A percentile compares a stretch with the other conserved stretches of the same genome.
These are phyloP conservation scores for Cyclaneusma minus DNA, from an alignment of 2,329 filamentous ascomycete species.

Conservation along the genomic window DNA sequence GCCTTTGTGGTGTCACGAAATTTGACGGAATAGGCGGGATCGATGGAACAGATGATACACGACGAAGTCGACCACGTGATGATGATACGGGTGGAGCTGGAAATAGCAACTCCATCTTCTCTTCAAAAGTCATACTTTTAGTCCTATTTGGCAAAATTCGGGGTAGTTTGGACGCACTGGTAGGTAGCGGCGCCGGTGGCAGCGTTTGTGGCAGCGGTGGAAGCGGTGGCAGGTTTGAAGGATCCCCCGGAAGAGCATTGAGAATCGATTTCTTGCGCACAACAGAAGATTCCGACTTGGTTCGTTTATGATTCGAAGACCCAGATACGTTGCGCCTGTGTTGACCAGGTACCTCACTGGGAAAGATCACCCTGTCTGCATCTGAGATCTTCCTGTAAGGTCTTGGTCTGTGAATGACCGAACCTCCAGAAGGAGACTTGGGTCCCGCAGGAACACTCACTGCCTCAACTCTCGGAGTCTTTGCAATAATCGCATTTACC, in stretches of 20 bases:
- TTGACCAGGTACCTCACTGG: conserved; percentile 25
- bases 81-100: conserved; percentile 19
- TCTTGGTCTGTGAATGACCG: conserved; percentile 19
- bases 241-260: conserved; percentile 26
- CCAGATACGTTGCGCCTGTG: no score
- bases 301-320: conserved; percentile 27
- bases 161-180: conserved; percentile 22
- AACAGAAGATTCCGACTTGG: conserved; percentile 32
- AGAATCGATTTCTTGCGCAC: conserved; percentile 29
- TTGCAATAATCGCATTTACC: conserved; percentile 33
- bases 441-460: conserved; percentile 16
- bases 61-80: conserved; percentile 10
- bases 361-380: conserved; percentile 29
- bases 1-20: conserved; percentile 9
- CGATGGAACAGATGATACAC: conserved; percentile 28
- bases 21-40: conserved; percentile 20
- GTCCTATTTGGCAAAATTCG: conserved; percentile 34
- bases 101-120: conserved; percentile 38
- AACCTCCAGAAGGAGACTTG: conserved; percentile 9
- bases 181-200: conserved; percentile 23
- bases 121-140: conserved; percentile 41
- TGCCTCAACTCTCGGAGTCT: no score
- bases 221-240: conserved; percentile 33
- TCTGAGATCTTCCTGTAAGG: conserved; percentile 12
- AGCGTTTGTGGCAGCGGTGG: conserved; percentile 2